Conservation (phyloP, 2,329 filamentous ascomycete species). For the Pseudogymnoascus pannorum region DNA sequence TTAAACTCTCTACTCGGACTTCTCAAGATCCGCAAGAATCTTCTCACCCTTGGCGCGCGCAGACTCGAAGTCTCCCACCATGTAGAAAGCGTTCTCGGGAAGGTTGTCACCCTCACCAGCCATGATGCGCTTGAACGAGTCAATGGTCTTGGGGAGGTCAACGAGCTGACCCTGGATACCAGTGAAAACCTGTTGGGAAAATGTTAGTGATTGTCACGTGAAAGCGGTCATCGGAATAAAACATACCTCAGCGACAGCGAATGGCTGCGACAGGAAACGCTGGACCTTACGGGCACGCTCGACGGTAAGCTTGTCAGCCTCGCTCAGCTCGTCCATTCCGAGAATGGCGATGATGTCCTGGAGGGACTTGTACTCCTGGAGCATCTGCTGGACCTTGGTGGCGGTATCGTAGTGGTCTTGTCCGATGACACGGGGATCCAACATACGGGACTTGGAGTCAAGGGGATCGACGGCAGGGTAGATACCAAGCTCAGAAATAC, state of each 20-base stretch:
- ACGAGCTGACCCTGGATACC: constrained; percentile 95
- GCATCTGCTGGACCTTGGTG: constrained; percentile 94
- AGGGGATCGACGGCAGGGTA: constrained; percentile 99
- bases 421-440: constrained; percentile 97
- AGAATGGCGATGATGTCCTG: constrained; percentile 99
- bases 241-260: constrained; percentile 64
- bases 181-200: constrained; percentile 56
- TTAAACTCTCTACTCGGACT: constrained; percentile 21
- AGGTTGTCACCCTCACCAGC: constrained; percentile 91
- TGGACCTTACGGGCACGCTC: constrained; percentile 99
- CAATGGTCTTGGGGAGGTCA: constrained; percentile 97
- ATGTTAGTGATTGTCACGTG: not conserved
- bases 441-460: constrained; percentile 98
- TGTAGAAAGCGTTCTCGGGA: constrained; percentile 86
- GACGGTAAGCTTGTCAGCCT: constrained; percentile 98
- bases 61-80: constrained; percentile 93
- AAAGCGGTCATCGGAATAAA: not conserved
- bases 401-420: constrained; percentile 96
- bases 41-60: constrained; percentile 97
- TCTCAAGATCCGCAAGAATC: constrained; percentile 93
- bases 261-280: constrained; percentile 99
- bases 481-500: constrained; percentile 99
- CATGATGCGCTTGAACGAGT: constrained; percentile 90
- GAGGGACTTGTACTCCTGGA: constrained; percentile 99
- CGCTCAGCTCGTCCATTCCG: constrained; percentile 99